Base-by-base conservation (phyloP, 1,284 basidiomycete genomes). In the Puccinia coronata region DNA sequence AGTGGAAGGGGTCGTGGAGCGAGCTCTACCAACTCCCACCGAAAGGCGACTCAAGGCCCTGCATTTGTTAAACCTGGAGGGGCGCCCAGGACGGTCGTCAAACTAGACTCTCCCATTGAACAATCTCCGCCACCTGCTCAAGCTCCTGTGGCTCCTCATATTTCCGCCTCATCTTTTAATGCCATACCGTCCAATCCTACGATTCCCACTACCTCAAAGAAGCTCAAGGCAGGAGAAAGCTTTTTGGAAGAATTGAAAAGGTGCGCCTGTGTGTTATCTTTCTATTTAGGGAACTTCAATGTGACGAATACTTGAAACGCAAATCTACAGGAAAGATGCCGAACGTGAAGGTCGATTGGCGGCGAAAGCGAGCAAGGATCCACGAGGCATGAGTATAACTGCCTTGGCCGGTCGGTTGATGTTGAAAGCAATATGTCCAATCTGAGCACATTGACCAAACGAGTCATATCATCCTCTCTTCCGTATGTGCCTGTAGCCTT, bases 11-110 rank as follows among this genome's bases (percentile, higher is more conserved):
- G 83, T 41, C 83, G 82, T 14, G 39, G 23, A 55, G 55, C 31
- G 39, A 80, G 75, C 49, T 82, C 82, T 11, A 72, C 79, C 43
- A 51, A 73, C 18, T 67, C 82, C 43, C 72, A 81, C 71, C 36
- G 82, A 28, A 55, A 49, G 57, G 34, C 67, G 23, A 80, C 82
- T 31, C 84, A 87, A n/a, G 90, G 89, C 1, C 88, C 89, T 53
- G 89, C 88, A 0, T 96, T 96, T 84, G 92, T 96, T 53, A 91
- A 91, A 83, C 90, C 92, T 28, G 90, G 90, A 1, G 88, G 83
- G 47, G 82, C 72, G 47, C 81, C 47, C 67, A 73, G 39, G 47
- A 51, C 71, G 57, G 23, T 55, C n/a, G 51, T 76, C 34, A 41
- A n/a, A 53, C 51, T 59, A 31, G 63, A 78, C 34, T 63, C 76